Base-by-base conservation (phyloP, 2,329 filamentous ascomycete species). In the Dactylellina leptospora region DNA sequence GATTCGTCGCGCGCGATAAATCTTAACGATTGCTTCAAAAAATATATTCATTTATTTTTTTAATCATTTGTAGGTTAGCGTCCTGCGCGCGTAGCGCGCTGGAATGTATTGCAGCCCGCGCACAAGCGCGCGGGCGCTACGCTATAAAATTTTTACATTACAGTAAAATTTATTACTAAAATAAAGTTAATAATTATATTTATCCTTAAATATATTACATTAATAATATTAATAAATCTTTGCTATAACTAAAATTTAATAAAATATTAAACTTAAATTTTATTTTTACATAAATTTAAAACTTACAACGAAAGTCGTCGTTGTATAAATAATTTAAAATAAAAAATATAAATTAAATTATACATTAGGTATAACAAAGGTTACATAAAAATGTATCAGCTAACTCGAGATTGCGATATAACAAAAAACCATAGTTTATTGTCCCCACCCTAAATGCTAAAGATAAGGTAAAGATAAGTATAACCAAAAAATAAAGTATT, bases 261-360 rank as follows among this genome's bases (percentile, higher is more conserved):
- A 20, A 53, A 53, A 53, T 53, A 53, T 53, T 53, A 23, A 27
- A 48, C 18, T 25, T 27, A 13, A 48, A 23, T 23, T 48, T 27
- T 23, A 48, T 48, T 23, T 48, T 9, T 16, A 23, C 23, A 13
- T 48, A 28, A 28, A 51, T 30, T 51, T 51, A 51, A 51, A 51
- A 25, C 25, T 30, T 8, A 28, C 22, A n/a, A 30, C 25, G 16
- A 18, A 36, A 36, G 10, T 36, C 25, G 22, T 23, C 48, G 10
- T 53, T 36, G 16, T 36, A 36, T 10, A 36, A 2, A 36, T 36
- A 30, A 22, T 55, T 55, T 22, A 23, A 42, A n/a, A n/a, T n/a
- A n/a, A n/a, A n/a, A 40, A 55, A 55, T 56, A 23, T 44, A 40
- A 18, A 44, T 56, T 56, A 44, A 53, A 36, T 20, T 53, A 53